Evolutionary conservation across 1,139 yeast species (phyloP), one percentile per base, ranked within the genome.

Genomic region (Barnettozyma hawaiiensis): DNA sequence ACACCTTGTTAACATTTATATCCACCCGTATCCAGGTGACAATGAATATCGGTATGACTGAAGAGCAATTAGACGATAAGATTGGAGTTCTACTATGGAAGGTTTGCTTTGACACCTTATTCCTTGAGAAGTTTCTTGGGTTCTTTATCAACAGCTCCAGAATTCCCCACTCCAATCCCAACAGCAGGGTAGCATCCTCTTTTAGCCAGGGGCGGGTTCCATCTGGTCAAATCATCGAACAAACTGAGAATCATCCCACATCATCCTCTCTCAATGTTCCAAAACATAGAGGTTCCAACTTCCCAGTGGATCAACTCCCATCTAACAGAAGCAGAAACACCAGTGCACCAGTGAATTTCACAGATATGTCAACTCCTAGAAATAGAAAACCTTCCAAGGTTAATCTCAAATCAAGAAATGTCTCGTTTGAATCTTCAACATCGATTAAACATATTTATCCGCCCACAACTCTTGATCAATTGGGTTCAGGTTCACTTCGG

Each of bases 11-110:
- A n/a, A 49, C 54, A 0, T 42, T 43, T 5, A 11, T 39, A 3
- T 34, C 49, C 6, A 29, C 15, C 10, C 7, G 44, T 1, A 11
- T 46, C 2, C 22, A 37, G 14, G 41, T 35, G 18, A 3, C 42
- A 4, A 12, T 42, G 11, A 46, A 39, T 8, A 7, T 36, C 2
- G 32, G 31, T 1, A 18, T 48, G 7, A 20, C 37, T 1, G 51
- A 40, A 16, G 43, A 26, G 4, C 51, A 47, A 1, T 11, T 50
- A 10, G 56, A 53, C 31, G 16, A 32, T 7, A 41, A 37, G 5
- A n/a, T 51, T 16, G 47, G 28, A 0, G 7, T 15, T 4, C 15
- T 47, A 2, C 12, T 52, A 18, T 40, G 43, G 24, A 42, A 37
- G 27, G 22, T 47, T 8, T 50, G 53, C 35, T 44, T 47, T 29